Conservation (phyloP, 345 rosid genomes). For the Heritiera fomes region DNA sequence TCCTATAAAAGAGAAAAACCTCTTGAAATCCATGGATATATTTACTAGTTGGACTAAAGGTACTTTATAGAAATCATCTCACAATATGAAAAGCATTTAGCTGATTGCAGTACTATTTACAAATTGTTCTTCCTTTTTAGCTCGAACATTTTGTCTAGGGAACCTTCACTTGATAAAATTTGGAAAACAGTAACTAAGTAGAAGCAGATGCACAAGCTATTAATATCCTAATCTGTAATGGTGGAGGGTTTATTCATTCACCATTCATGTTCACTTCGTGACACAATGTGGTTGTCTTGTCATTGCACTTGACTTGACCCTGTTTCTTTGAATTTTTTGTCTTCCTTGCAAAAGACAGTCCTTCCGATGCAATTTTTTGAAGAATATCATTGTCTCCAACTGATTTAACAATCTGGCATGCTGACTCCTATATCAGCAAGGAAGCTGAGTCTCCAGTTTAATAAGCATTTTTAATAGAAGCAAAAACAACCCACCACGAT, state of each 20-base stretch:
- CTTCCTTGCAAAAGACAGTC: slow-evolving; percentile 53
- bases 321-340: slow-evolving; percentile 55
- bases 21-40: neutral
- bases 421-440: slow-evolving; percentile 59
- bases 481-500: neutral
- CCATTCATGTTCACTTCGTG: slow-evolving; percentile 40
- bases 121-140: neutral
- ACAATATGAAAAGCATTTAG: slow-evolving; percentile 16
- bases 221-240: neutral
- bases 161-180: slow-evolving; percentile 10
- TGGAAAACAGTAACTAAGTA: neutral
- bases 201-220: neutral
- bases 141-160: neutral
- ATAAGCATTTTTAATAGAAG: slow-evolving; percentile 4
- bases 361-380: slow-evolving; percentile 53
- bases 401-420: slow-evolving; percentile 75
- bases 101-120: neutral
- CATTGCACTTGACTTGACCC: slow-evolving; percentile 29
- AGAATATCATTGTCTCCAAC: slow-evolving; percentile 67
- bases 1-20: neutral
- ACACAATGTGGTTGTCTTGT: slow-evolving; percentile 35
- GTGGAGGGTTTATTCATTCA: slow-evolving; percentile 14
- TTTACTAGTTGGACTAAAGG: neutral
- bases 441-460: slow-evolving; percentile 7
- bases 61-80: slow-evolving; percentile 5